phyloP scores from a whole-genome alignment of 208 protist genomes.

The Leishmania arabica region DNA sequence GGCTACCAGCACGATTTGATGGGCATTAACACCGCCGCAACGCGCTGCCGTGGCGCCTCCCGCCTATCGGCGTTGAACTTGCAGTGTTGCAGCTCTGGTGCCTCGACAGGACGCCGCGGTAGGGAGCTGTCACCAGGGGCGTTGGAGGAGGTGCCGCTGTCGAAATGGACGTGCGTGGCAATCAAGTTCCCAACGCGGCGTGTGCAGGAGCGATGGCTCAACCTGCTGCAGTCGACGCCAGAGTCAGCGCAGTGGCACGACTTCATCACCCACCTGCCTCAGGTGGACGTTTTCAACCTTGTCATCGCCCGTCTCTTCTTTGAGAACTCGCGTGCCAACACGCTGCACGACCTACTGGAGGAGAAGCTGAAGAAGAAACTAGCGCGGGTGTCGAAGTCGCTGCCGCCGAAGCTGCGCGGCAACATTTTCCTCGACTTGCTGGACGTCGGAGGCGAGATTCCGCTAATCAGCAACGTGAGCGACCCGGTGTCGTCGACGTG shows the following conservation, averaged over 20 bases:
- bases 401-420: constrained; percentile 67
- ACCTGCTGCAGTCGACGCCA: constrained; percentile 60
- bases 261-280: constrained; percentile 66
- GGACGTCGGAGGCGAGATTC: constrained; percentile 77
- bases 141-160: constrained; percentile 27
- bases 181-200: constrained; percentile 82
- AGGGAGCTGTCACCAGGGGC: neutral
- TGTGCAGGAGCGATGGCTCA: constrained; percentile 86
- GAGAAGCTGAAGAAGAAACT: constrained; percentile 77
- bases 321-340: constrained; percentile 72
- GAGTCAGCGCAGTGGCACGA: constrained; percentile 70
- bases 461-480: constrained; percentile 70
- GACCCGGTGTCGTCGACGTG: constrained; percentile 44
- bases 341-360: constrained; percentile 60
- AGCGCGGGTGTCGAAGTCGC: constrained; percentile 50
- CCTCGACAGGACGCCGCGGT: neutral
- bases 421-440: constrained; percentile 66
- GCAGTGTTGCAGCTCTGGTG: neutral
- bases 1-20: neutral
- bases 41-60: neutral
- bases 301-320: constrained; percentile 83
- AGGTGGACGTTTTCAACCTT: constrained; percentile 77
- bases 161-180: constrained; percentile 52
- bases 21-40: neutral
- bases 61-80: neutral